Evolutionary conservation across 140 eudicot species (phyloP).

Genomic region (Ambrosia hybrid): DNA sequence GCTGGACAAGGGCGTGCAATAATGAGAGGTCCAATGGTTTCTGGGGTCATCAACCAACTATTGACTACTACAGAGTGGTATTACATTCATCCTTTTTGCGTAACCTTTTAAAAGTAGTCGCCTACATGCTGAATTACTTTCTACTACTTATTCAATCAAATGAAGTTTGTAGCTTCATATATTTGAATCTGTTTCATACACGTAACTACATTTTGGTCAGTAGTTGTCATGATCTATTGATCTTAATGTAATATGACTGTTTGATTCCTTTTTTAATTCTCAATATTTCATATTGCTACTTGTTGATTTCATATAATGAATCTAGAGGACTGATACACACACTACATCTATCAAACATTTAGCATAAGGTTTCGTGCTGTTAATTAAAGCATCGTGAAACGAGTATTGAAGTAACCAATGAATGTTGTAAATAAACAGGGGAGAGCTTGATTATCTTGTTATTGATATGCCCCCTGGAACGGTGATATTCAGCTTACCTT

Average conservation of each 20-base stretch:
- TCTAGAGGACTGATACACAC: background rate
- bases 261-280: no score
- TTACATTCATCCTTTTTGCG: slow-evolving; percentile 19
- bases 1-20: slow-evolving; percentile 99
- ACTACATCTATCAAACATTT: background rate
- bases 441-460: slow-evolving; percentile 97
- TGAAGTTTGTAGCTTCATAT: background rate
- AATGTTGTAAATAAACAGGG: slow-evolving; percentile 57
- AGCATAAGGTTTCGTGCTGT: background rate
- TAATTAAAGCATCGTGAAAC: background rate
- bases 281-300: no score
- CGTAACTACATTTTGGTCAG: background rate
- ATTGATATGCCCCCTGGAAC: slow-evolving; percentile 99
- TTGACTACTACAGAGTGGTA: slow-evolving; percentile 98
- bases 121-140: background rate
- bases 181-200: background rate
- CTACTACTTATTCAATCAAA: background rate
- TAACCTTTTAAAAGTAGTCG: background rate
- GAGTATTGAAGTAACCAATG: background rate
- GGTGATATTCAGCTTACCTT: slow-evolving; percentile 98
- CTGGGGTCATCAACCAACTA: slow-evolving; percentile 93
- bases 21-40: slow-evolving; percentile 99
- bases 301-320: background rate
- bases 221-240: slow-evolving; percentile 2
- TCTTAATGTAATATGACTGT: no score